Evolutionary conservation across 1,284 basidiomycete species (phyloP), one percentile per base, ranked within the genome.

Genomic region (Tremellales sp.): DNA sequence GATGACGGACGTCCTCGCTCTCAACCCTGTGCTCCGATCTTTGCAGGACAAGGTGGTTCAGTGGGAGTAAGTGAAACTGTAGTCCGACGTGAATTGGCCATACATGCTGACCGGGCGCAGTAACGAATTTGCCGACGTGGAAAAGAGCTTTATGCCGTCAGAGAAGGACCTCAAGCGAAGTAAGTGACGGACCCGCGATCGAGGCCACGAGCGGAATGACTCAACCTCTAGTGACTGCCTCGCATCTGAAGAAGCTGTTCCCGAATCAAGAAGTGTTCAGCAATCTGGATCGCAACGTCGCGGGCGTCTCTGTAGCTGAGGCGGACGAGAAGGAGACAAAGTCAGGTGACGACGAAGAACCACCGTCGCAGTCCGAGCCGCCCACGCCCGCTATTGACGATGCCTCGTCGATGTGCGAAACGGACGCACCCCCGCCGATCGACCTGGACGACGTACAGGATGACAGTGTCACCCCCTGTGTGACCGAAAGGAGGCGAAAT

Each of bases 41-140:
- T 80, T 93, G 37, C 93, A 97, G 74, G 90, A 96, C 65, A 88
- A 87, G 71, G 91, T 96, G 45, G 90, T 97, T n/a, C 87, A 87
- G 37, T 97, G 93, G 89, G 92, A 79, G 55, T 78, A 66, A 63
- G 76, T 76, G 65, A 44, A 25, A n/a, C 23, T 12, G 23, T 39
- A 40, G n/a, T n/a, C n/a, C n/a, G n/a, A n/a, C n/a, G n/a, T n/a
- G n/a, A n/a, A n/a, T n/a, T n/a, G n/a, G n/a, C n/a, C n/a, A n/a
- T n/a, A n/a, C n/a, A n/a, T 15, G 29, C 29, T 31, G 29, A 31
- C 29, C 29, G 8, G n/a, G n/a, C n/a, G 15, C 10, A 72, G 69
- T 36, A 52, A 60, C 31, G 72, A 55, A 77, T 83, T 68, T 65
- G 81, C 48, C 75, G 84, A 51, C 80, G 82, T 52, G n/a, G 76